Evolutionary conservation across 2,329 filamentous ascomycete species (phyloP).

Genomic region (Fusarium devonianum): DNA sequence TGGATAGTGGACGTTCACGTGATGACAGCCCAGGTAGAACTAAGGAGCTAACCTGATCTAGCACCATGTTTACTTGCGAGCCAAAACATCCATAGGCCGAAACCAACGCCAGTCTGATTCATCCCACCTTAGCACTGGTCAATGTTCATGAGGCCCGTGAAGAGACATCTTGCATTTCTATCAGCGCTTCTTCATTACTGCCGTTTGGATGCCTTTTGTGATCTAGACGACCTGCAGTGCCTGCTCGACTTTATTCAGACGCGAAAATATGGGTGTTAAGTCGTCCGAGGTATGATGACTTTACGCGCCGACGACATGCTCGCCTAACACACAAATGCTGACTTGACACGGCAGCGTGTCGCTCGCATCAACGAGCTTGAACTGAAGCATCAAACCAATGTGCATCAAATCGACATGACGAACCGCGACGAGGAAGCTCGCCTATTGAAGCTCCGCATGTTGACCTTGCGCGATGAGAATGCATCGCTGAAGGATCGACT

Average conservation of each 20-base stretch:
- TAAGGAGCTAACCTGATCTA: constrained; percentile 34
- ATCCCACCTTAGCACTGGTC: constrained; percentile 28
- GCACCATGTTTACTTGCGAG: constrained; percentile 44
- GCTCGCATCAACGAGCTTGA: constrained; percentile 66
- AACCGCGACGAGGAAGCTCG: constrained; percentile 78
- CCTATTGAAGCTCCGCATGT: constrained; percentile 70
- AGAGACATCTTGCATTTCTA: constrained; percentile 8
- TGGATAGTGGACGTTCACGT: constrained; percentile 22
- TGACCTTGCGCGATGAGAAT: constrained; percentile 79
- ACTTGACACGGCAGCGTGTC: constrained; percentile 48
- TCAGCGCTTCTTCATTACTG: constrained; percentile 6
- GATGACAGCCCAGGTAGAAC: background rate
- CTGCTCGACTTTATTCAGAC: background rate
- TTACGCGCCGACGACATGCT: constrained; percentile 32
- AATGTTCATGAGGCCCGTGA: constrained; percentile 14
- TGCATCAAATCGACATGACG: constrained; percentile 71
- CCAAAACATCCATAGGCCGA: constrained; percentile 42
- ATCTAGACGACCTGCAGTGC: background rate
- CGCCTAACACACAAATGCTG: constrained; percentile 25
- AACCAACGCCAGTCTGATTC: constrained; percentile 4
- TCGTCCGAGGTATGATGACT: constrained; percentile 41
- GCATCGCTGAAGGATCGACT: constrained; percentile 71
- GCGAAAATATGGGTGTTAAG: constrained; percentile 39
- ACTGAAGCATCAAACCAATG: constrained; percentile 70
- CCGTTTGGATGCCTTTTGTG: background rate